Evolutionary conservation across 1,284 basidiomycete genomes (phyloP).

Genomic region (Heterobasidion irregulare): DNA sequence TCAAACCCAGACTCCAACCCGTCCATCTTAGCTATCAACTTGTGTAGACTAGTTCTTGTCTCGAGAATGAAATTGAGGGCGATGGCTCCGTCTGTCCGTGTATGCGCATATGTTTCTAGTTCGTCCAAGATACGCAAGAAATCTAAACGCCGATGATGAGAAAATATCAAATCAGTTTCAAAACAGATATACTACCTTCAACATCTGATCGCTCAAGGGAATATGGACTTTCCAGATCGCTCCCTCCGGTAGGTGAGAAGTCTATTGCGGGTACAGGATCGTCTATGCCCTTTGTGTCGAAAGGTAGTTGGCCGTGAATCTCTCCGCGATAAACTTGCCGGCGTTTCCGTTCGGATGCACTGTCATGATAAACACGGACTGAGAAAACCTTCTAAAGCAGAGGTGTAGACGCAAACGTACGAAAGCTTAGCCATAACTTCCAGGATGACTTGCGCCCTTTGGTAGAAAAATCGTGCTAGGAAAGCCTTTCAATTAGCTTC

Average conservation of each 20-base stretch:
- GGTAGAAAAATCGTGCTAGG: slow-evolving; percentile 68
- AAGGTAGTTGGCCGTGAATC: slow-evolving; percentile 74
- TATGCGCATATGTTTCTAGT: slow-evolving; percentile 46
- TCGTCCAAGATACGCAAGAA: slow-evolving; percentile 59
- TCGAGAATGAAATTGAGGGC: slow-evolving; percentile 52
- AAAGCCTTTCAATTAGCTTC: not conserved
- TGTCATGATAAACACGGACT: slow-evolving; percentile 16
- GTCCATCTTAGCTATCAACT: slow-evolving; percentile 69
- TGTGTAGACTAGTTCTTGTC: slow-evolving; percentile 53
- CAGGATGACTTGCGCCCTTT: slow-evolving; percentile 67
- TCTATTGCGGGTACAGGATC: slow-evolving; percentile 72
- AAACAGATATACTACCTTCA: slow-evolving; percentile 40
- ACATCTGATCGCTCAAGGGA: slow-evolving; percentile 66
- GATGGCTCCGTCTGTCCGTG: slow-evolving; percentile 30
- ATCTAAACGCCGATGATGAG: slow-evolving; percentile 25
- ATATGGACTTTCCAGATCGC: slow-evolving; percentile 34
- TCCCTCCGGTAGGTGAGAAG: slow-evolving; percentile 57
- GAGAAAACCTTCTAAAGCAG: not conserved
- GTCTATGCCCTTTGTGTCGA: slow-evolving; percentile 68
- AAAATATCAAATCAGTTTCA: not conserved
- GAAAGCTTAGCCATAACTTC: slow-evolving; percentile 80
- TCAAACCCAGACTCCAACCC: slow-evolving; percentile 70
- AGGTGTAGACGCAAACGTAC: slow-evolving; percentile 31
- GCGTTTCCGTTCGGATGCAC: slow-evolving; percentile 66
- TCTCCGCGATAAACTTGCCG: slow-evolving; percentile 74